Evolutionary conservation across 257 asterid genomes (phyloP), one percentile per base, ranked within the genome.

Genomic region (Penstemon davidsonii): DNA sequence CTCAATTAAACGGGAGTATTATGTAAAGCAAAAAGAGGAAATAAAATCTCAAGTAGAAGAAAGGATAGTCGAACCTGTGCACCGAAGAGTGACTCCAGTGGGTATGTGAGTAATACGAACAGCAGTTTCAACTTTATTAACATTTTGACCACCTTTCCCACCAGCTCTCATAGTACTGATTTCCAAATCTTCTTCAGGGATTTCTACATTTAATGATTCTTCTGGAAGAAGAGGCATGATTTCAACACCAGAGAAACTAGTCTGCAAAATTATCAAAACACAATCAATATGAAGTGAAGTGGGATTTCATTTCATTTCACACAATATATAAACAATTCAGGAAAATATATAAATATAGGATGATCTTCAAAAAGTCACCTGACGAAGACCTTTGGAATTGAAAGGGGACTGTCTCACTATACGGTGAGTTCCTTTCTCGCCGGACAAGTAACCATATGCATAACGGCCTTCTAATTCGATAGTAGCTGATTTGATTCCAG

Each of bases 121-220:
- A 1, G 96, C 99, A 80, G 93, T 87, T 85, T 94, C 97, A 15
- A 94, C 95, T 80, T 93, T 93, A 65, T 93, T 93, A 37, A 94
- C 99, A 75, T 94, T 94, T 79, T 94, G 99, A 64, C 99, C 99
- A 19, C 97, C 99, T 79, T 93, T 93, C 38, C 99, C 99, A 42
- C 99, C 99, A 40, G 96, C 99, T 81, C 99, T 79, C 5, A 85
- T 66, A 60, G 80, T 79, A 68, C 84, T 83, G 73, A 88, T 84
- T 39, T 94, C 96, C 85, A 94, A 81, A 76, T 91, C 99, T 74
- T 94, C 97, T 76, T 87, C 99, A 0, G 99, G 99, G 73, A 93
- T 90, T 70, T 94, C 99, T 53, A 91, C 88, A 63, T 82, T 75
- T 77, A 83, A 4, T 3, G 96, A 87, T 60, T 91, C 99, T 13